Evolutionary conservation across 441 rosid species (phyloP), one percentile per base, ranked within the genome.

Genomic region (Kokia cookei): DNA sequence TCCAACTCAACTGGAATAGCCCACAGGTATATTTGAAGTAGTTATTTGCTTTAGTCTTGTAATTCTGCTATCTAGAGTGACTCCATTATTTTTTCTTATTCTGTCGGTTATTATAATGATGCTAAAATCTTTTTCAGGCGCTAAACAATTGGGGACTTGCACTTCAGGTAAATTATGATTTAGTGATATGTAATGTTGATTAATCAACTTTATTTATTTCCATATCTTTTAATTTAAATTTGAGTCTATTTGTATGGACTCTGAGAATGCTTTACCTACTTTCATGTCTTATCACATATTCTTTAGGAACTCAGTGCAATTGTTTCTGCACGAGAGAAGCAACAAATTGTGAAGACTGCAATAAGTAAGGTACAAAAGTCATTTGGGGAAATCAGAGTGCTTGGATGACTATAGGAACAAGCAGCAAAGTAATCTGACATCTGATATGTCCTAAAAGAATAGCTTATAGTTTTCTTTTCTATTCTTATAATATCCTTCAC

Each of bases 131-230:
- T 42, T 72, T 83, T 77, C 92, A 96, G 99, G 98, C 97, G 14
- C 89, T 96, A 62, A 96, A 96, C 83, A 93, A 96, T 72, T 93
- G 98, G 99, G 99, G 98, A 59, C 96, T 94, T 75, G 99, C 97
- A 8, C 82, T 93, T 77, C 99, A 94, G 98, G 98, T 93, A 84
- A 35, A 43, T 69, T 43, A 40, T 32, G 55, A 71, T 78, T 54
- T 37, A 19, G 51, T 63, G 32, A 61, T 61, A 45, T 32, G 65
- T 61, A 5, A 68, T 65, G 45, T 73, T 71, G 26, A 75, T 69
- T 12, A 32, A 61, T 40, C 24, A 35, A 5, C 13, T 32, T 69
- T 27, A 35, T 69, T 69, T 63, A 19, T 55, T 22, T 57, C 19
- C 67, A 48, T 68, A 22, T 80, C 48, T 81, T 50, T 6, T n/a